Conservation (phyloP, 352 stramenopile species). For the Phytophthora fragariae region DNA sequence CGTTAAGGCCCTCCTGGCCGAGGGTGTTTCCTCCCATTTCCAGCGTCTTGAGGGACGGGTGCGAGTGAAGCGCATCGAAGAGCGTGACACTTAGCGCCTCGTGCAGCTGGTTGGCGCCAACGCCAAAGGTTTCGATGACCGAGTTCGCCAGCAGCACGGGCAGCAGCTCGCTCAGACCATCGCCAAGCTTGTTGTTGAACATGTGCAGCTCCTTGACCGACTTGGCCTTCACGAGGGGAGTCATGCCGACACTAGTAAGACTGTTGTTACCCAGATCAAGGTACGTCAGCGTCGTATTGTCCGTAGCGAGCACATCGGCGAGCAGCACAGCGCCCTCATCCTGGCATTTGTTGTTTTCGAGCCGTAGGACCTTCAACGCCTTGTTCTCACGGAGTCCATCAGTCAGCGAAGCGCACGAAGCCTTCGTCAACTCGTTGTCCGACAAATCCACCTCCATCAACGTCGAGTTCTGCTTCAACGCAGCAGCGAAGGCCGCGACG, state of each 20-base stretch:
- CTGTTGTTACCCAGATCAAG: slow-evolving; percentile 80
- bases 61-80: slow-evolving; percentile 69
- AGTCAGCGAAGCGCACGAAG: slow-evolving; percentile 46
- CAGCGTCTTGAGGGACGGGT: slow-evolving; percentile 77
- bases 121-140: slow-evolving; percentile 64
- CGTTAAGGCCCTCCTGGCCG: slow-evolving; percentile 65
- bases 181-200: slow-evolving; percentile 81
- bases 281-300: slow-evolving; percentile 55
- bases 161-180: slow-evolving; percentile 57
- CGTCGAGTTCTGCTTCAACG: slow-evolving; percentile 57
- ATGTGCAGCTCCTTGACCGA: slow-evolving; percentile 67
- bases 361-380: slow-evolving; percentile 49
- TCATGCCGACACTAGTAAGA: slow-evolving; percentile 60
- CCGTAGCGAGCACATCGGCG: slow-evolving; percentile 38
- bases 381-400: slow-evolving; percentile 58
- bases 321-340: slow-evolving; percentile 59
- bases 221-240: slow-evolving; percentile 49
- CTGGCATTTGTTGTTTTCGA: slow-evolving; percentile 69
- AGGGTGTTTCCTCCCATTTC: slow-evolving; percentile 89
- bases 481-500: slow-evolving; percentile 45
- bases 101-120: slow-evolving; percentile 80
- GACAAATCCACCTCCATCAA: slow-evolving; percentile 72
- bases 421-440: slow-evolving; percentile 64
- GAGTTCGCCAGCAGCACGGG: slow-evolving; percentile 60
- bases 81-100: slow-evolving; percentile 63